These are phyloP conservation scores for Cercis canadensis DNA, from an alignment of 306 rosid genomes.

Conservation along the genomic window DNA sequence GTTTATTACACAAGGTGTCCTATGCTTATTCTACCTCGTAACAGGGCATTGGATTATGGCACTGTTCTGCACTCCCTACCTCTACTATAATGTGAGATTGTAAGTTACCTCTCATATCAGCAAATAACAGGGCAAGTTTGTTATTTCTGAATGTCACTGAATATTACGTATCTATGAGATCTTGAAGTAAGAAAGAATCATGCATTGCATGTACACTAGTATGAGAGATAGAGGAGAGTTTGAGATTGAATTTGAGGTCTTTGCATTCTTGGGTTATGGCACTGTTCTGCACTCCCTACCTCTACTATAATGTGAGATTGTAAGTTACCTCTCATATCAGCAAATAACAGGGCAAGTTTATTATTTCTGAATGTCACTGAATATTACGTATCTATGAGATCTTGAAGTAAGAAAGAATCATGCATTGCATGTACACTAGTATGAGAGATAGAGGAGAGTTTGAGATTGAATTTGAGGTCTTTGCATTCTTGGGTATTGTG, in stretches of 20 bases:
- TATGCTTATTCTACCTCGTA: slow-evolving; percentile 66
- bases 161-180: slow-evolving; percentile 17
- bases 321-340: slow-evolving; percentile 53
- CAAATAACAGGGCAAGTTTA: slow-evolving; percentile 8
- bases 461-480: slow-evolving; percentile 13
- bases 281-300: slow-evolving; percentile 67
- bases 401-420: background rate
- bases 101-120: slow-evolving; percentile 53
- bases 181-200: background rate
- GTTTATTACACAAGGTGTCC: slow-evolving; percentile 62
- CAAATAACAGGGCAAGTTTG: slow-evolving; percentile 8
- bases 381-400: slow-evolving; percentile 17
- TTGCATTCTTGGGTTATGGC: slow-evolving; percentile 73
- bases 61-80: slow-evolving; percentile 67
- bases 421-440: background rate
- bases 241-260: slow-evolving; percentile 13
- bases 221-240: slow-evolving; percentile 15
- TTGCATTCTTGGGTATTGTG: slow-evolving; percentile 6
- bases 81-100: slow-evolving; percentile 66
- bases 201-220: background rate
- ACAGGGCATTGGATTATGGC: slow-evolving; percentile 90
- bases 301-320: slow-evolving; percentile 66
- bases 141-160: slow-evolving; percentile 14
- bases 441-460: slow-evolving; percentile 15
- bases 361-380: slow-evolving; percentile 14